phyloP scores from a whole-genome alignment of 2,329 filamentous ascomycete species.

The Chalaropsis thielavioides region DNA sequence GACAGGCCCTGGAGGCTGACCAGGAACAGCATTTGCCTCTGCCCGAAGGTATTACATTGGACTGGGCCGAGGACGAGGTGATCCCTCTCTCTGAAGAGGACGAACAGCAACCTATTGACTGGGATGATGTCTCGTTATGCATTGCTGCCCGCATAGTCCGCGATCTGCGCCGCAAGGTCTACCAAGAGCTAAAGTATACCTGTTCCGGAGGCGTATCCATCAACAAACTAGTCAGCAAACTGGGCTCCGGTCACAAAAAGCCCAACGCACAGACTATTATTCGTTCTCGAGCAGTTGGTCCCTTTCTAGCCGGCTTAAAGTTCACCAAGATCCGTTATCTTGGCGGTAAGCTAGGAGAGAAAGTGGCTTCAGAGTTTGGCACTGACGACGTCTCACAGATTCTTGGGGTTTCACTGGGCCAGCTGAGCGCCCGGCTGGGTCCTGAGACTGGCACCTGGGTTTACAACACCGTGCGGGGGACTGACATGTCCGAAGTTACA shows the following conservation, averaged over 20 bases:
- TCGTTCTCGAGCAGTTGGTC: conserved; percentile 62
- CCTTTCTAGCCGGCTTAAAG: conserved; percentile 73
- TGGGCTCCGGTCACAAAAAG: conserved; percentile 84
- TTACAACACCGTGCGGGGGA: conserved; percentile 68
- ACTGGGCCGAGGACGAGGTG: conserved; percentile 74
- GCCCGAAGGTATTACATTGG: conserved; percentile 53
- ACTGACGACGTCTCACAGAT: conserved; percentile 70
- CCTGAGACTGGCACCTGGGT: conserved; percentile 79
- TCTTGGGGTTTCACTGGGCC: conserved; percentile 54
- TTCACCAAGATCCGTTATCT: conserved; percentile 90
- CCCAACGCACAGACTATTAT: conserved; percentile 92
- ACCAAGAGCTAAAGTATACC: conserved; percentile 63
- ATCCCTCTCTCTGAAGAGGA: conserved; percentile 62
- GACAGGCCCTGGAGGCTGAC: conserved; percentile 35
- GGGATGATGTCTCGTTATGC: conserved; percentile 83
- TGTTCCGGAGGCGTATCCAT: conserved; percentile 78
- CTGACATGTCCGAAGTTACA: conserved; percentile 80
- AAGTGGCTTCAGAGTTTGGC: conserved; percentile 64
- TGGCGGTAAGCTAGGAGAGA: conserved; percentile 88
- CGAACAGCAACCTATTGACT: conserved; percentile 75
- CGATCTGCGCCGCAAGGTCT: conserved; percentile 54
- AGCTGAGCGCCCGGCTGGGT: conserved; percentile 62
- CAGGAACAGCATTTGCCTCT: conserved; percentile 55
- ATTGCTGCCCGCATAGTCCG: conserved; percentile 83
- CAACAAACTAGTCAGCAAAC: conserved; percentile 92